Evolutionary conservation across 1,284 basidiomycete species (phyloP).

Genomic region (Afroboletus lepidellus): DNA sequence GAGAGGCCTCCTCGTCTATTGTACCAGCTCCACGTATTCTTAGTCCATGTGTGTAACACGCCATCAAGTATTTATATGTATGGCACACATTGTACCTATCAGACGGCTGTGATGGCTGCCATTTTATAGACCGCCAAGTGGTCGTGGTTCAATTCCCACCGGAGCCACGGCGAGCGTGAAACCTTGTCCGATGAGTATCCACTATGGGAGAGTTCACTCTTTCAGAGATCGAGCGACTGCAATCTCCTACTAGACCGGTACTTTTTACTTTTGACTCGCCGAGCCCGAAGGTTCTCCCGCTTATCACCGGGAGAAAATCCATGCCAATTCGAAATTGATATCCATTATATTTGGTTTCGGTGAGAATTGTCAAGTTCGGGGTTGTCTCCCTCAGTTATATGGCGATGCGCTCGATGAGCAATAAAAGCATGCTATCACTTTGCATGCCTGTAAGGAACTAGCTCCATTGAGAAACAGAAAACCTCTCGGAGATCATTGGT

Average conservation of each 20-base stretch:
- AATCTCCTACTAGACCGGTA: not conserved
- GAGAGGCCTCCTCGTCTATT: not conserved
- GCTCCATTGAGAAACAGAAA: not conserved
- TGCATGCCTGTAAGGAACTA: not conserved
- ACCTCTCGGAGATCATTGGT: not conserved
- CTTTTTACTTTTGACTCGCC: conserved; percentile 1
- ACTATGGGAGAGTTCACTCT: conserved; percentile 10
- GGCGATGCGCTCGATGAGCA: not conserved
- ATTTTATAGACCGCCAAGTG: no score
- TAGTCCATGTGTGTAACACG: conserved; percentile 1
- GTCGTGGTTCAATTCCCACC: no score
- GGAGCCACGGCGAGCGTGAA: no score
- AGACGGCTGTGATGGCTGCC: not conserved
- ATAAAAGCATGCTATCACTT: not conserved
- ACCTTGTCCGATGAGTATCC: not conserved
- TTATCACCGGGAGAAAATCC: conserved; percentile 10
- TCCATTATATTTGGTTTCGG: conserved; percentile 1
- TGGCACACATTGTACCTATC: not conserved
- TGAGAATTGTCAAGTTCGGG: conserved; percentile 5
- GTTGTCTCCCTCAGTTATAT: not conserved
- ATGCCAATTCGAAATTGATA: not conserved
- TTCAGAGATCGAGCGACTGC: not conserved
- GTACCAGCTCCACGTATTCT: conserved; percentile 8
- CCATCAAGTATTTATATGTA: not conserved
- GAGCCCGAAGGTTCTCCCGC: not conserved